A percentile compares a stretch with the other conserved stretches of the same genome.
phyloP scores from a whole-genome alignment of 805 yeast species.

The Lachancea cidri region DNA sequence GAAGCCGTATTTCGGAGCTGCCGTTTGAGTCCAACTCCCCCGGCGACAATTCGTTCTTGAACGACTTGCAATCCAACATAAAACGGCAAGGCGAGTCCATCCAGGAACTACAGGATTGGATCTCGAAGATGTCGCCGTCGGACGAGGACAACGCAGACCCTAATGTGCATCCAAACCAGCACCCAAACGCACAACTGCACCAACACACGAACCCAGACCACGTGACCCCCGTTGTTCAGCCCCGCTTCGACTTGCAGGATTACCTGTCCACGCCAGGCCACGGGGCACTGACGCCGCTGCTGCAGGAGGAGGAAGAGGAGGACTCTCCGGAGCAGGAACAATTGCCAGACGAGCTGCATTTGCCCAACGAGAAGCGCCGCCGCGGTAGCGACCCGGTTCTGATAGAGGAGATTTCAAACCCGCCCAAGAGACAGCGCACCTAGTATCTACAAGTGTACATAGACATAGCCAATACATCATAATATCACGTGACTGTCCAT shows the following conservation, averaged over 20 bases:
- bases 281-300: slow-evolving; percentile 4
- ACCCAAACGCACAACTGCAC: slow-evolving; percentile 4
- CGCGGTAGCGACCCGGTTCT: neutral
- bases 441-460: too few species aligned
- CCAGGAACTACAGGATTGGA: slow-evolving; percentile 31
- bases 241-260: slow-evolving; percentile 17
- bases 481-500: too few species aligned
- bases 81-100: slow-evolving; percentile 30
- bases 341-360: neutral
- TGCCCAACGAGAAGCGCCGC: neutral
- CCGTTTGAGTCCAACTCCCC: slow-evolving; percentile 6
- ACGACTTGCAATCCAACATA: slow-evolving; percentile 26
- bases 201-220: neutral
- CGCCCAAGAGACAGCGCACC: slow-evolving; percentile 1
- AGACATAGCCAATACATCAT: too few species aligned
- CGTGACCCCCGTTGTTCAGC: neutral
- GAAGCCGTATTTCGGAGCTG: slow-evolving; percentile 4
- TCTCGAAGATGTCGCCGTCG: slow-evolving; percentile 10
- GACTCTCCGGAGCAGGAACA: neutral
- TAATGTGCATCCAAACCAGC: slow-evolving; percentile 3
- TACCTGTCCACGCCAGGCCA: slow-evolving; percentile 10
- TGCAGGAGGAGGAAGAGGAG: slow-evolving; percentile 3
- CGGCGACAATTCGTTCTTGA: slow-evolving; percentile 13
- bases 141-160: slow-evolving; percentile 4
- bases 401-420: slow-evolving; percentile 3